Evolutionary conservation across 192 early-diverging fungal species (phyloP), one percentile per base, ranked within the genome.

Genomic region (Allomyces javanicus): DNA sequence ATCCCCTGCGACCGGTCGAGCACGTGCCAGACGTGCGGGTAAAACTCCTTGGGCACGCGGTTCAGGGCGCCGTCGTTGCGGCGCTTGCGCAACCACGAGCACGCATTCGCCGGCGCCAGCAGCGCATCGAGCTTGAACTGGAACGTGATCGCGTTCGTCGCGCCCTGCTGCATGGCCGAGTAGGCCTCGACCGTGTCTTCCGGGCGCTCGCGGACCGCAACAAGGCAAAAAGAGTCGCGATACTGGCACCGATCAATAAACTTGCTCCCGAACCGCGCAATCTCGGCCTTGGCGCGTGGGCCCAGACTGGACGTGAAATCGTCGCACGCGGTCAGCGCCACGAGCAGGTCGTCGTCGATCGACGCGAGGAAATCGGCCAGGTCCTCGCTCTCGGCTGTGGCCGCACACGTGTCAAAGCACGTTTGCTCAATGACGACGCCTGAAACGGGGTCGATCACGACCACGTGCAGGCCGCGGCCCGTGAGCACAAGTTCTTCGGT

Each of bases 1-100:
- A 92, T 78, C 1, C 83, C 83, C n/a, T 71, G 67, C 19, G 81
- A 81, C 19, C 78, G 72, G 17, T 79, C 81, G 5, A 91, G 72
- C n/a, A 90, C 76, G 19, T 75, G 72, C 85, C 87, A 89, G 5
- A 89, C 87, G 43, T 79, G 82, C 5, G 89, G 81, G 68, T 90
- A 93, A 63, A 93, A 93, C 63, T 83, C 79, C 6, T 70, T 67
- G 9, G 90, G 89, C 1, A 88, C 88, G 33, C 90, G 79, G 72
- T 91, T 90, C 25, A 93, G 71, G 1, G 90, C 85, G 23, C 90
- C 90, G 70, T 93, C 90, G 67, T 90, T 90, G 71, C 84, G 86
- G 58, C 90, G 76, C 26, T 88, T 80, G 9, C 88, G 74, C 65
- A 90, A 69, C 88, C 88, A 90, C 26, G 26, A 27, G 26, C 26